Evolutionary conservation across 495 filamentous ascomycete genomes (phyloP), one percentile per base, ranked within the genome.

Genomic region (Neurospora pannonica): DNA sequence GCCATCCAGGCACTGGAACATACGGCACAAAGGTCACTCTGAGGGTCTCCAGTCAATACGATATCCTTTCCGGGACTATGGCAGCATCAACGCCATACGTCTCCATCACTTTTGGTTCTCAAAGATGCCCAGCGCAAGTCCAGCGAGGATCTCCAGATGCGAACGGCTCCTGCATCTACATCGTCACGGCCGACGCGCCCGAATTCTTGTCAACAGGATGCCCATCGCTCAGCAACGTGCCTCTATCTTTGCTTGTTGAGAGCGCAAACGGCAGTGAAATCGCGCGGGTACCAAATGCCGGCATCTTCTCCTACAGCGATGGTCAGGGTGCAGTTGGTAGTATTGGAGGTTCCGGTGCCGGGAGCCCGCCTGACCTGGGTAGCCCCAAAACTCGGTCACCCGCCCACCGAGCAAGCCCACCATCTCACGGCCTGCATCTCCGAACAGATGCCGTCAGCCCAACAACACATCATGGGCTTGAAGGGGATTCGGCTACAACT

Each of bases 41-140:
- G 71, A 90, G 92, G 79, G 88, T 97, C 67, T 88, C 89, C 75
- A 91, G 90, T 15, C 87, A 90, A 38, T 92, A 92, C 80, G 93
- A 97, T 75, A 75, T 87, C 62, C 73, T 82, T 34, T 70, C 73
- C 6, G 38, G 72, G 31, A 82, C 90, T 24, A 85, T 91, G 76
- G 85, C 87, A 24, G 85, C 89, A 4, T 84, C 87, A 4, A 80
- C 86, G 31, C 85, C 88, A 1, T 85, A 83, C 46, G 88, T 93
- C 75, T 90, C 85, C 75, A 82, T 98, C 34, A 88, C 90, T 39
- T 97, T 98, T 79, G 95, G 93, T 10, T 86, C 88, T 7, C 88
- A 90, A 76, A 87, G 89, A 81, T 91, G 89, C 81, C 84, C 86
- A 46, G 90, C 91, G 38, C 84, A 89, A 21, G 83, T 93, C 10